Evolutionary conservation across 2,329 filamentous ascomycete species (phyloP).

Genomic region (Mollisia scopiformis): DNA sequence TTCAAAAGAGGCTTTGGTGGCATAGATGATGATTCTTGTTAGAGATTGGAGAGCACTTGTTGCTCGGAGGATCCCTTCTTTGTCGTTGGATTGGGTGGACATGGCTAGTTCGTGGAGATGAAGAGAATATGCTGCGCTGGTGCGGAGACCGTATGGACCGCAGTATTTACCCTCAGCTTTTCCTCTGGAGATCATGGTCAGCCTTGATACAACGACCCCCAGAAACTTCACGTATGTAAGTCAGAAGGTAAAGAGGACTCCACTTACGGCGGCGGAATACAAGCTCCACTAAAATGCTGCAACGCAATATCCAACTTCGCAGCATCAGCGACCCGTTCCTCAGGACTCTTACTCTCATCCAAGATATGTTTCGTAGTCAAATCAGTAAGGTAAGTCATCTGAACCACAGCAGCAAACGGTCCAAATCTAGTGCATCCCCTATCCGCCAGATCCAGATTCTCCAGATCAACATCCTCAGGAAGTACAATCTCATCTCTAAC

Average conservation of each 20-base stretch:
- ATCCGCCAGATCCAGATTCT: background rate
- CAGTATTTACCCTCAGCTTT: background rate
- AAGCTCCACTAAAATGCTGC: conserved; percentile 16
- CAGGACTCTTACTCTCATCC: background rate
- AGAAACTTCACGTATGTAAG: too few species aligned
- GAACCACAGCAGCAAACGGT: conserved; percentile 16
- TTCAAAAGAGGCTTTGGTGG: background rate
- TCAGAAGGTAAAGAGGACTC: background rate
- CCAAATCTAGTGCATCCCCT: conserved; percentile 14
- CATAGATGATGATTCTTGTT: conserved; percentile 9
- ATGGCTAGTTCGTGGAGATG: conserved; percentile 11
- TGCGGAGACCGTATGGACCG: conserved; percentile 1
- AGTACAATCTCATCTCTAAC: conserved; percentile 19
- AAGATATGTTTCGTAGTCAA: conserved; percentile 16
- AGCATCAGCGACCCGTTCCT: conserved; percentile 5
- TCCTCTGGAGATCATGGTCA: too few species aligned
- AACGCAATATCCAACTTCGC: conserved; percentile 15
- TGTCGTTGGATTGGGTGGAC: background rate
- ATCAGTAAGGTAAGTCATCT: conserved; percentile 18
- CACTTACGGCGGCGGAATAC: conserved; percentile 20
- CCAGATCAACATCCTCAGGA: conserved; percentile 11
- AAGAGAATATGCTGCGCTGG: conserved; percentile 14
- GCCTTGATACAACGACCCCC: too few species aligned
- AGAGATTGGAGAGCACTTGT: conserved; percentile 12
- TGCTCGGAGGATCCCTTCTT: background rate